Evolutionary conservation across 148 eudicot species (phyloP).

Genomic region (Bassia scoparia): DNA sequence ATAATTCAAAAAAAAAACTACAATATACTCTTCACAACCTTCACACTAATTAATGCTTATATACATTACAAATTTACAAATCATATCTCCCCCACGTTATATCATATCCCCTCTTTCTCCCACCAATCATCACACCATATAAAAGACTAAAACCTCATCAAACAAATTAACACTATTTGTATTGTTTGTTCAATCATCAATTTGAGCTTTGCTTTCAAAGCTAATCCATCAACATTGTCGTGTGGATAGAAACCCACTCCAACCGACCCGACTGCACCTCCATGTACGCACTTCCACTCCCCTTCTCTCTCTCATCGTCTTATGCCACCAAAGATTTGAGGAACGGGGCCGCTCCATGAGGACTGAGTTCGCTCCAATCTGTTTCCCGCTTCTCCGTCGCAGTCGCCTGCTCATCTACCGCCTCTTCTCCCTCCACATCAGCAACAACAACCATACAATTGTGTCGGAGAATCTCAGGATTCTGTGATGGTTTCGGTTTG

Average conservation of each 20-base stretch:
- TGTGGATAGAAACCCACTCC: constrained; percentile 49
- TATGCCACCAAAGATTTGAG: constrained; percentile 44
- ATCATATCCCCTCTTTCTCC: neutral
- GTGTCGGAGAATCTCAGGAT: constrained; percentile 50
- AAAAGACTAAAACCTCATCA: no score
- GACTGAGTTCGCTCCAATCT: constrained; percentile 68
- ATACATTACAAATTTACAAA: no score
- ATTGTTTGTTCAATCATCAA: no score
- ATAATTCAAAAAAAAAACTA: no score
- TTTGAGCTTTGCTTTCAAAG: no score
- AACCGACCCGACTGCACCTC: constrained; percentile 28
- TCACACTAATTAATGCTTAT: constrained; percentile 10
- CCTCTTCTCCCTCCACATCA: no score
- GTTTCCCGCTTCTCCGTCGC: constrained; percentile 35
- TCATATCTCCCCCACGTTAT: neutral
- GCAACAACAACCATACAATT: no score
- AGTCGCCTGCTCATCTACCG: no score
- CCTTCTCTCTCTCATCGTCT: constrained; percentile 48
- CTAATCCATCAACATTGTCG: constrained; percentile 30
- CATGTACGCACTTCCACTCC: constrained; percentile 44
- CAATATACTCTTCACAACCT: neutral
- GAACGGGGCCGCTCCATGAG: constrained; percentile 82
- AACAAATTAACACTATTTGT: no score
- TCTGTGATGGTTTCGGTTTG: constrained; percentile 70
- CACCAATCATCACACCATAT: no score